Base-by-base conservation (phyloP, 176 grass and related monocot genomes). In the Oryza officinalis region DNA sequence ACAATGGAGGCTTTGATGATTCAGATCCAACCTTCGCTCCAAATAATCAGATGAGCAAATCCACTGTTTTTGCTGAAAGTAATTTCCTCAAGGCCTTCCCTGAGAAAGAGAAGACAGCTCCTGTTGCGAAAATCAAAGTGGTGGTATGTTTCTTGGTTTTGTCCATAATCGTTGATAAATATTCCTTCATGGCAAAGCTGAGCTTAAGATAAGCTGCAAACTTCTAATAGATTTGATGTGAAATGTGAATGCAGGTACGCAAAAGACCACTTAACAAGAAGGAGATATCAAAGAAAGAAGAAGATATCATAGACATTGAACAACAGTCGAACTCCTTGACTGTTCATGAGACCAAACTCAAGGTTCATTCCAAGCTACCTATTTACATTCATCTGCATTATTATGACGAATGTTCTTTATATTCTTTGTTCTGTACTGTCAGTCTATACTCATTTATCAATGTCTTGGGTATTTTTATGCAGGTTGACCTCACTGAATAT, bases 271-370 rank as follows among this genome's bases (percentile, higher is more conserved):
- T 99, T 69, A 99, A 99, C 63, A 99, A 96, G 78, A 96, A 92
- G 45, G 97, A 99, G 90, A 84, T 91, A 88, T 77, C 89, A 65
- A 99, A 99, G 70, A 99, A 91, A 50, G 91, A 99, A 85, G 97
- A 96, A 89, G 97, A 99, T 81, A 99, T 99, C 77, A 94, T 99
- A 81, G 89, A 89, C 60, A 99, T 96, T 76, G 88, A 92, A 81
- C 84, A 82, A 73, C 82, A 14, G 64, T 94, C 85, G 65, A 97
- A 94, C 71, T 90, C 83, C 82, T 63, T 99, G 72, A 94, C 93
- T 84, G 97, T 99, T 30, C 93, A 99, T 91, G 97, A 99, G 88
- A 99, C 97, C 74, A 99, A 99, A 82, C 89, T 99, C 61, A 99
- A 99, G 93, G 97, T 99, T 86, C 65, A 69, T 65, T 37, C 75